Conservation (phyloP, 2,329 filamentous ascomycete species). For the Colletotrichum navitas region DNA sequence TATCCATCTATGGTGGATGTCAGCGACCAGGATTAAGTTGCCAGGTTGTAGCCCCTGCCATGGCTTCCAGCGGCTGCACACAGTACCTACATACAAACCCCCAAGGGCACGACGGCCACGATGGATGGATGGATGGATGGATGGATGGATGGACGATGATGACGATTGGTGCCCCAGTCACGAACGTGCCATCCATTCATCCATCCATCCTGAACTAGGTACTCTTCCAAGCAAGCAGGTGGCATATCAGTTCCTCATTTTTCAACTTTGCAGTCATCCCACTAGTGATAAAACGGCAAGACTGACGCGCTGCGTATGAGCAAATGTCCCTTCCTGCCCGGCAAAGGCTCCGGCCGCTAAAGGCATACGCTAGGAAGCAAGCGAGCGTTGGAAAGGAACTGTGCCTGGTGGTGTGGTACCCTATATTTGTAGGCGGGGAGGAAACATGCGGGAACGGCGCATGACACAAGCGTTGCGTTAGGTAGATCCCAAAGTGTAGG, state of each 20-base stretch:
- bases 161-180: background rate
- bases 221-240: background rate
- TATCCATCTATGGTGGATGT: background rate
- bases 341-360: conserved; percentile 21
- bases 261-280: too few species aligned
- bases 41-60: background rate
- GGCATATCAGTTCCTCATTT: background rate
- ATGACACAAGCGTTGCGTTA: conserved; percentile 8
- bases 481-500: background rate
- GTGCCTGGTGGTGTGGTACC: background rate
- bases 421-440: background rate
- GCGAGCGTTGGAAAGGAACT: background rate
- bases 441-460: conserved; percentile 26
- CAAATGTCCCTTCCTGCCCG: conserved; percentile 10
- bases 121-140: background rate
- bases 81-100: background rate
- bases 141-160: too few species aligned
- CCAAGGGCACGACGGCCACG: background rate
- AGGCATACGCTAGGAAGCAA: conserved; percentile 31
- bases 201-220: background rate
- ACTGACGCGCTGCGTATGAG: background rate
- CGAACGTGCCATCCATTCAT: background rate
- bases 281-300: conserved; percentile 5
- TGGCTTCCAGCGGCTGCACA: background rate
- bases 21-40: background rate